phyloP scores from a whole-genome alignment of 108 stramenopile species.

The Fragilariopsis cylindrus region DNA sequence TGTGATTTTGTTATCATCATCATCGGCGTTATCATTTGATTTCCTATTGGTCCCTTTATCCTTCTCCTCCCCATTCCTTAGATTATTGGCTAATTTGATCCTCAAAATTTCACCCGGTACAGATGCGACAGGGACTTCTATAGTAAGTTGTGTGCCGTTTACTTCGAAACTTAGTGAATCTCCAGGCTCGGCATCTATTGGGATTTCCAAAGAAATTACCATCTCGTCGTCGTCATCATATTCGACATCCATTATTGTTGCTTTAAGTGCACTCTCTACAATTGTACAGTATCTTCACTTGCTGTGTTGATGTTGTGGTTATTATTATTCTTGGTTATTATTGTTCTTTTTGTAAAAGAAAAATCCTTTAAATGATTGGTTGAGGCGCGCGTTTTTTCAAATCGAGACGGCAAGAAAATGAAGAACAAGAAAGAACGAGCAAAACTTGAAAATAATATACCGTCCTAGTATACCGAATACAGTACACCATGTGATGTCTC shows the following conservation, averaged over 20 bases:
- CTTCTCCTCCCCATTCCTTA: constrained; percentile 1
- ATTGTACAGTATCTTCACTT: too few species aligned
- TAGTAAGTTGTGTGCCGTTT: constrained; percentile 50
- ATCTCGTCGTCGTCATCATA: not conserved
- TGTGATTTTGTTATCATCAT: constrained; percentile 6
- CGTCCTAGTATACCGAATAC: too few species aligned
- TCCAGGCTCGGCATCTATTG: constrained; percentile 57
- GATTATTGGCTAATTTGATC: constrained; percentile 47
- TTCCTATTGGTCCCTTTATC: constrained; percentile 3
- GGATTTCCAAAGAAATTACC: constrained; percentile 55
- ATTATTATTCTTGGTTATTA: too few species aligned
- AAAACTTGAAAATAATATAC: too few species aligned
- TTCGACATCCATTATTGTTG: not conserved
- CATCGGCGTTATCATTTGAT: not conserved
- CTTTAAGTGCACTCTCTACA: not conserved
- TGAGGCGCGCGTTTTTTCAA: too few species aligned
- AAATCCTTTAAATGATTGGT: too few species aligned
- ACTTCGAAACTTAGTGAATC: constrained; percentile 63
- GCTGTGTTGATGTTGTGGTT: too few species aligned
- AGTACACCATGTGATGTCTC: too few species aligned
- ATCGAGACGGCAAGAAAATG: too few species aligned
- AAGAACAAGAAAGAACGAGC: too few species aligned
- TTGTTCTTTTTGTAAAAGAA: too few species aligned
- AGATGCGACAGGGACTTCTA: constrained; percentile 53
- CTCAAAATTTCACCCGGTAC: constrained; percentile 60